These are phyloP conservation scores for Leishmania mexicana DNA, from an alignment of 208 protist genomes.

Conservation along the genomic window DNA sequence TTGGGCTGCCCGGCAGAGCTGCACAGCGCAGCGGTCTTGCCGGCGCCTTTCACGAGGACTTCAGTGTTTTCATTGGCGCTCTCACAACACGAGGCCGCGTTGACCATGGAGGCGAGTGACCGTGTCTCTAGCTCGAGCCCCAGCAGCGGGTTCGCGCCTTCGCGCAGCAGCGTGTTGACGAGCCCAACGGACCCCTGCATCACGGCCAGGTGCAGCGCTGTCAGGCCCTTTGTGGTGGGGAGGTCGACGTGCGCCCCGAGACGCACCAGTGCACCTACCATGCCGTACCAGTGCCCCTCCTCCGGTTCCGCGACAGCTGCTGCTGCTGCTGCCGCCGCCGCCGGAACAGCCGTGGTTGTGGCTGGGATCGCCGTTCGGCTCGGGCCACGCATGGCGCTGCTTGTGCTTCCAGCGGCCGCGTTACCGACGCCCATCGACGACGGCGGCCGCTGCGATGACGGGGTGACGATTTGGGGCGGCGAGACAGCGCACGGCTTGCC, in stretches of 20 bases:
- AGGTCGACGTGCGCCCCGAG: slow-evolving; percentile 41
- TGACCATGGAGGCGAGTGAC: slow-evolving; percentile 5
- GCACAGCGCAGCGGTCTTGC: background rate
- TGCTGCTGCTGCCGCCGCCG: slow-evolving; percentile 3
- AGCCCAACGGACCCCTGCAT: slow-evolving; percentile 31
- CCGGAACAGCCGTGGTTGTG: background rate
- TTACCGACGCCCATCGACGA: background rate
- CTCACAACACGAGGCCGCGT: slow-evolving; percentile 5
- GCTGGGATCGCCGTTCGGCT: background rate
- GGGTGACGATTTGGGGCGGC: background rate
- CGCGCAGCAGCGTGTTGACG: slow-evolving; percentile 42
- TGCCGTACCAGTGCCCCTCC: slow-evolving; percentile 27
- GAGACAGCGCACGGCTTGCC: background rate
- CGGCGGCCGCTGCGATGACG: background rate
- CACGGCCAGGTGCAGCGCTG: slow-evolving; percentile 50
- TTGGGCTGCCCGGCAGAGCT: background rate
- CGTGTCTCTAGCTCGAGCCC: slow-evolving; percentile 21
- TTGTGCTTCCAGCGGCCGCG: background rate
- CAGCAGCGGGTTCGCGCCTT: slow-evolving; percentile 38
- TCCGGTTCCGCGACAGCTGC: slow-evolving; percentile 16
- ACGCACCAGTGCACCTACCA: slow-evolving; percentile 31
- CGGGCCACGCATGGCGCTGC: background rate
- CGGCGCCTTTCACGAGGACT: background rate
- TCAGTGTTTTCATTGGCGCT: background rate
- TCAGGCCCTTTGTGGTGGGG: slow-evolving; percentile 31